These are phyloP conservation scores for Entomortierella parvispora DNA, from an alignment of 192 early-diverging fungal species.

Conservation along the genomic window DNA sequence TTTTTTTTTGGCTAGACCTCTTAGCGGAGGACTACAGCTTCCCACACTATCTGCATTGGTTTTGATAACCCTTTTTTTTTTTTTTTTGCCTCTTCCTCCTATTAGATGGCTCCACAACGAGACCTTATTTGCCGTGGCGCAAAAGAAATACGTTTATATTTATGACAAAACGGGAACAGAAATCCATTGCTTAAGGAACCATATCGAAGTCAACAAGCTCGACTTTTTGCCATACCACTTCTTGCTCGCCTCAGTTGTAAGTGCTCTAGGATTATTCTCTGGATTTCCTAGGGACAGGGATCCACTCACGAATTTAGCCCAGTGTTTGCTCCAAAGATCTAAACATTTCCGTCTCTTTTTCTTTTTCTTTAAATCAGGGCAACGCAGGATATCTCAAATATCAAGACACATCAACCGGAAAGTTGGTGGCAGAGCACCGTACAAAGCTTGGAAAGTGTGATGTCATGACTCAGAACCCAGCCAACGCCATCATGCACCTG, in stretches of 20 bases:
- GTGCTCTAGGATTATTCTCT: neutral
- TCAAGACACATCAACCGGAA: constrained; percentile 94
- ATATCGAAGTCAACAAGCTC: constrained; percentile 83
- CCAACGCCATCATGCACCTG: constrained; percentile 89
- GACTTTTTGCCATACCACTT: constrained; percentile 96
- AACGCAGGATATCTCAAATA: constrained; percentile 87
- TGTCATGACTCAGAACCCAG: constrained; percentile 91
- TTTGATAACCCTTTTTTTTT: too few relatives aligned
- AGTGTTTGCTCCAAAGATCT: too few relatives aligned
- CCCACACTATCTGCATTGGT: too few relatives aligned
- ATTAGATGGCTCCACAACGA: constrained; percentile 94
- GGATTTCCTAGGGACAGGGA: neutral
- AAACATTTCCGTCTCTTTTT: neutral
- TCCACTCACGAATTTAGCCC: too few relatives aligned
- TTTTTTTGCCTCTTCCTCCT: constrained; percentile 20
- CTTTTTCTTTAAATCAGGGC: constrained; percentile 54
- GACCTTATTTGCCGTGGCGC: constrained; percentile 92
- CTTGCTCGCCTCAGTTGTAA: constrained; percentile 81
- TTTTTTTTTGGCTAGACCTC: constrained; percentile 9
- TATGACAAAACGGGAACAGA: constrained; percentile 93
- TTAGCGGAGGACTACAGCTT: too few relatives aligned
- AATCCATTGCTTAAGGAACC: constrained; percentile 86
- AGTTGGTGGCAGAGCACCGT: constrained; percentile 79
- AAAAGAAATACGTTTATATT: constrained; percentile 95
- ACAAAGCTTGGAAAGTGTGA: constrained; percentile 83